Percentiles rank a stretch among this genome's conserved stretches.
Evolutionary conservation across 352 stramenopile genomes (phyloP).

Genomic region (Globisporangium parvum): DNA sequence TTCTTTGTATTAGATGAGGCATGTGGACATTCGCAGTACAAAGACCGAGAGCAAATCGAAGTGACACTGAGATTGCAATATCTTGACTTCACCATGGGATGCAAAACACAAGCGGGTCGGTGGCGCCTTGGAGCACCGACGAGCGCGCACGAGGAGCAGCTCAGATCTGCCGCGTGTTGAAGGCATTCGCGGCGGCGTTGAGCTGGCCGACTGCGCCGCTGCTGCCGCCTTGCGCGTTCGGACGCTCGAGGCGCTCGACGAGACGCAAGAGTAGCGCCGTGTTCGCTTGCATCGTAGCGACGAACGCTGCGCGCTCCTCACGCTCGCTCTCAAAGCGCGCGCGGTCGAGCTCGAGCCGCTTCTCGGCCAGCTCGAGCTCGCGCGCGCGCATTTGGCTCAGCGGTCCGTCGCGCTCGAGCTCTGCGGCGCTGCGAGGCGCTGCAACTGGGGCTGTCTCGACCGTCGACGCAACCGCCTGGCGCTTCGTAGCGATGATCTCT

Average conservation of each 20-base stretch:
- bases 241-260: slow-evolving; percentile 9
- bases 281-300: slow-evolving; percentile 11
- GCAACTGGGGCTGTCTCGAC: too few species aligned
- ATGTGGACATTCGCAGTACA: not conserved
- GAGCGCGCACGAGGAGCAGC: too few species aligned
- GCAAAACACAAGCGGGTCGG: too few species aligned
- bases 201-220: not conserved
- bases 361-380: slow-evolving; percentile 8
- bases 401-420: not conserved
- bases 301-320: slow-evolving; percentile 5
- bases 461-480: not conserved
- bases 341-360: slow-evolving; percentile 11
- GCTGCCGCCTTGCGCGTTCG: not conserved
- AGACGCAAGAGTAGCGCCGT: slow-evolving; percentile 11
- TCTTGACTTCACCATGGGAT: slow-evolving; percentile 1
- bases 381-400: slow-evolving; percentile 5
- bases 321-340: slow-evolving; percentile 10
- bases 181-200: not conserved
- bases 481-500: not conserved
- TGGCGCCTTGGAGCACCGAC: too few species aligned
- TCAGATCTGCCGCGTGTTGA: not conserved
- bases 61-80: not conserved
- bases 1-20: too few species aligned
- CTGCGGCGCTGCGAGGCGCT: not conserved
- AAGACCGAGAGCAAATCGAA: not conserved